Conservation (phyloP, 2,329 filamentous ascomycete species). For the Colletotrichum chrysophilum region DNA sequence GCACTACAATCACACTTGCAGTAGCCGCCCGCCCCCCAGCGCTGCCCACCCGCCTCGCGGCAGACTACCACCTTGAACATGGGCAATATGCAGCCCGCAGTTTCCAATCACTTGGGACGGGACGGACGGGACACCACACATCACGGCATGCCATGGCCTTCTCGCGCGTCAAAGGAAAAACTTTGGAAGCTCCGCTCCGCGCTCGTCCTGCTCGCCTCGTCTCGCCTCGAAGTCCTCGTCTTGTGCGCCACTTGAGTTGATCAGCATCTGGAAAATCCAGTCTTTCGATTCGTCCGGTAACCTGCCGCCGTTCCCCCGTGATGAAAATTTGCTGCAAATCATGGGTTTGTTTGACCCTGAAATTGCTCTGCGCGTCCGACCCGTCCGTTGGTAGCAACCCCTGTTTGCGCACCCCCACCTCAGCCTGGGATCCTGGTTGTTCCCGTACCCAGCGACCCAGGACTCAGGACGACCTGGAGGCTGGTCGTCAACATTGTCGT, state of each 20-base stretch:
- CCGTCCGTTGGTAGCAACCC: conserved; percentile 9
- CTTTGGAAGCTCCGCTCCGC: conserved; percentile 5
- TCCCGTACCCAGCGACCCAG: conserved; percentile 17
- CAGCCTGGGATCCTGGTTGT: conserved; percentile 1
- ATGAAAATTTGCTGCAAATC: conserved; percentile 15
- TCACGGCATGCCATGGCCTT: neutral
- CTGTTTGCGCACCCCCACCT: conserved; percentile 6
- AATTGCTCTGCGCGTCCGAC: conserved; percentile 15
- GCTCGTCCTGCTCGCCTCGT: neutral
- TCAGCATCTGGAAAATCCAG: conserved; percentile 10
- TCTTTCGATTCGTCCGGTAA: conserved; percentile 13
- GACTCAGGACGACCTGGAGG: neutral
- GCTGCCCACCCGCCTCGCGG: neutral
- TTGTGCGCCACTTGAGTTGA: neutral
- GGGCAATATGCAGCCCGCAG: conserved; percentile 8
- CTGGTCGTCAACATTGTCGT: neutral
- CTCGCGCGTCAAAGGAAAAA: neutral
- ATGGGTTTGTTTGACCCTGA: conserved; percentile 17
- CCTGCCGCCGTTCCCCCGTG: neutral
- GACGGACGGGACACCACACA: conserved; percentile 5
- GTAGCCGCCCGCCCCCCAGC: neutral
- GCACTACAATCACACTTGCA: neutral
- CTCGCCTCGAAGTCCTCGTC: neutral
- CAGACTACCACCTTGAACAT: neutral
- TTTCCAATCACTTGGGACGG: conserved; percentile 19